Evolutionary conservation across 257 asterid species (phyloP).

Genomic region (Lavandula angustifolia): DNA sequence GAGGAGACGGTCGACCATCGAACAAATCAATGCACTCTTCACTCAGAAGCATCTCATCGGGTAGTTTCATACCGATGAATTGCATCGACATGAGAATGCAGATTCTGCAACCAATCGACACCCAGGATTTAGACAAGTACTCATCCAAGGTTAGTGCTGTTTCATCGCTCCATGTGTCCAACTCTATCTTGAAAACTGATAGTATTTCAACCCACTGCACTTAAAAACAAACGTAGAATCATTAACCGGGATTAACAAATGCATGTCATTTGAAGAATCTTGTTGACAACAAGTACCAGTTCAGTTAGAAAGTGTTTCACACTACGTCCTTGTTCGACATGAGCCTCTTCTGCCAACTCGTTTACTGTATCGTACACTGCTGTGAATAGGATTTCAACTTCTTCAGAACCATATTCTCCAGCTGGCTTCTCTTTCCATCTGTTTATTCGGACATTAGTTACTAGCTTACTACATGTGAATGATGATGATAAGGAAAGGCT

Average conservation of each 20-base stretch:
- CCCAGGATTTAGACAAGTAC: conserved; percentile 32
- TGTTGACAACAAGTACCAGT: conserved; percentile 28
- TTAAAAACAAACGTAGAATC: neutral
- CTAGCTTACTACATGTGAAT: neutral
- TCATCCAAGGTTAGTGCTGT: conserved; percentile 34
- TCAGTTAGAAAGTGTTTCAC: conserved; percentile 32
- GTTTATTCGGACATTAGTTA: neutral
- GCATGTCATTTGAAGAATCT: neutral
- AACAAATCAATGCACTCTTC: conserved; percentile 30
- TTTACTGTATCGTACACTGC: conserved; percentile 38
- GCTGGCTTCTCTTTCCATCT: conserved; percentile 47
- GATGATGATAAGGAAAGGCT: neutral
- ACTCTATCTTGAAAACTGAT: conserved; percentile 29
- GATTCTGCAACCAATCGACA: conserved; percentile 29
- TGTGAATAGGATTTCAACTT: conserved; percentile 37
- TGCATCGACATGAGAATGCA: conserved; percentile 32
- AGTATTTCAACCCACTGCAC: conserved; percentile 37
- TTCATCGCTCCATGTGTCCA: conserved; percentile 29
- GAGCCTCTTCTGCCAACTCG: conserved; percentile 42
- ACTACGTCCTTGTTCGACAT: conserved; percentile 38
- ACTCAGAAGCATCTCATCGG: conserved; percentile 29
- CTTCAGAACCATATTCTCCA: conserved; percentile 30
- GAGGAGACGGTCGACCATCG: conserved; percentile 32
- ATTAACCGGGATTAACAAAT: neutral
- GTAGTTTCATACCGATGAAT: conserved; percentile 31